phyloP scores from a whole-genome alignment of 2,329 filamentous ascomycete species.

The Fonsecaea monophora region DNA sequence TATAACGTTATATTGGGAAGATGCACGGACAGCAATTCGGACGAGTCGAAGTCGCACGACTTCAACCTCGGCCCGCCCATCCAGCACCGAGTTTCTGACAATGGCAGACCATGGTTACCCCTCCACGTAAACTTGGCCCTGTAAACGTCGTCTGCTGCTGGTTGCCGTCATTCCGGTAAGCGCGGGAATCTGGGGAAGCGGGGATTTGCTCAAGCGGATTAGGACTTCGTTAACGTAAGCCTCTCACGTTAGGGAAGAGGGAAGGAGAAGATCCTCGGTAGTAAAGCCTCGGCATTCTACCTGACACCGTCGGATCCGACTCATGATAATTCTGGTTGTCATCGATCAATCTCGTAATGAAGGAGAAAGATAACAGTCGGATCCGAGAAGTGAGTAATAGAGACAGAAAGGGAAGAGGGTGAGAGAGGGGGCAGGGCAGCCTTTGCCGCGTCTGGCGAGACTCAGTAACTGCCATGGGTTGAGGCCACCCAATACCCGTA shows the following conservation, averaged over 20 bases:
- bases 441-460: too few species aligned
- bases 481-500: too few species aligned
- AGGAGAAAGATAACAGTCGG: too few species aligned
- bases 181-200: neutral
- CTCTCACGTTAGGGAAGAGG: neutral
- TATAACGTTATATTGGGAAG: neutral
- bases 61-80: slow-evolving; percentile 9
- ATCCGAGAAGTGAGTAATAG: too few species aligned
- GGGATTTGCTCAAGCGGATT: neutral
- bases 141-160: neutral
- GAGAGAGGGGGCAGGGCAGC: too few species aligned
- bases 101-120: neutral
- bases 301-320: too few species aligned
- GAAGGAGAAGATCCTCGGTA: neutral
- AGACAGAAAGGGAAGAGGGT: too few species aligned
- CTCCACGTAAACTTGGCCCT: neutral
- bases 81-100: neutral
- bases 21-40: neutral
- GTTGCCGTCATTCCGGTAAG: neutral
- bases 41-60: neutral
- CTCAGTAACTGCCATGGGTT: too few species aligned
- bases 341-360: too few species aligned
- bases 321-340: too few species aligned
- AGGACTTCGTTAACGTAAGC: neutral
- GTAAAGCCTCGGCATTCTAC: neutral